Percentiles rank a stretch among this genome's conserved stretches.
Evolutionary conservation across 495 filamentous ascomycete species (phyloP).

Genomic region (Xylaria castorea): DNA sequence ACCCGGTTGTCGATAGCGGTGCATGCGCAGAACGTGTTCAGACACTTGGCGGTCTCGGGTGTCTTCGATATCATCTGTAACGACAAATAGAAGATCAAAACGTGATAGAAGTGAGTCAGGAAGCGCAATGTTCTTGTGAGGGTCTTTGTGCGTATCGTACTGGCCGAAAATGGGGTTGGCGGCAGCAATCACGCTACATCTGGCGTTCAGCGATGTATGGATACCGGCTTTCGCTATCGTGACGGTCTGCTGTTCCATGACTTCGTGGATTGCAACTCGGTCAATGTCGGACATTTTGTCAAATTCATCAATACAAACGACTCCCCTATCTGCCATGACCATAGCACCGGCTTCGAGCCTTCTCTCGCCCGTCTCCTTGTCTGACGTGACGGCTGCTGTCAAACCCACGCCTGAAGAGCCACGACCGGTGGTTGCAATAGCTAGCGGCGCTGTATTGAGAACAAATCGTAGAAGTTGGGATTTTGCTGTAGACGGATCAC

Average conservation of each 20-base stretch:
- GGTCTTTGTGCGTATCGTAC: constrained; percentile 98
- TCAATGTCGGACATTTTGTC: constrained; percentile 99
- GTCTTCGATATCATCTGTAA: constrained; percentile 98
- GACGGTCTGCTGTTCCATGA: constrained; percentile 99
- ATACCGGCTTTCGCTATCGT: constrained; percentile 99
- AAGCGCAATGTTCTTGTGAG: constrained; percentile 97
- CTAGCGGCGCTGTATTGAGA: constrained; percentile 93
- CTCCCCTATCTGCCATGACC: constrained; percentile 95
- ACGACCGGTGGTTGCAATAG: constrained; percentile 96
- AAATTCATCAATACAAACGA: constrained; percentile 99
- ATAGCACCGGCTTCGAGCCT: constrained; percentile 97
- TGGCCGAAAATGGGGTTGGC: constrained; percentile 98
- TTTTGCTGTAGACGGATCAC: constrained; percentile 98
- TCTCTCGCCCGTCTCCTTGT: constrained; percentile 97
- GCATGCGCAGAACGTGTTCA: constrained; percentile 97
- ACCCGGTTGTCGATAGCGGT: constrained; percentile 92
- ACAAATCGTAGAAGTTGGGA: constrained; percentile 98
- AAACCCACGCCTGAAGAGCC: constrained; percentile 98
- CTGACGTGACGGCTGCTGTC: constrained; percentile 92
- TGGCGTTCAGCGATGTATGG: constrained; percentile 95
- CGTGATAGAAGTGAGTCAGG: constrained; percentile 96
- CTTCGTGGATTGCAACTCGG: constrained; percentile 98
- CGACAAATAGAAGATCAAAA: constrained; percentile 98
- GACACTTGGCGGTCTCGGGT: constrained; percentile 87
- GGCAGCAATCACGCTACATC: constrained; percentile 95